Evolutionary conservation across 2,329 filamentous ascomycete species (phyloP), one percentile per base, ranked within the genome.

Genomic region (Albifimbria verrucaria): DNA sequence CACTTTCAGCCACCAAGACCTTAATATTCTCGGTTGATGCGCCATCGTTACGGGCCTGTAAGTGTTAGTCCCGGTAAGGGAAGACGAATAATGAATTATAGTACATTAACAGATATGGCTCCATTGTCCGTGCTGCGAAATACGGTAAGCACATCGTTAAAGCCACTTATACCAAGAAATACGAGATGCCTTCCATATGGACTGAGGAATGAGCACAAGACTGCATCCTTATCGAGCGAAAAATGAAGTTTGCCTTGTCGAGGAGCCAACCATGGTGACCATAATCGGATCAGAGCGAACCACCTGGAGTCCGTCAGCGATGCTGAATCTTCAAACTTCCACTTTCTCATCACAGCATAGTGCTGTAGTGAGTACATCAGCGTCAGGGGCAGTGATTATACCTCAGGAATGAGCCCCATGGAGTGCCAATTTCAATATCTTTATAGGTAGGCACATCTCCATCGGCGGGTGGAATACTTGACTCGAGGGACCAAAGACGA

Each of bases 201-300:
- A 22, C 84, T 86, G 21, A 96, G 73, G 60, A 97, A 96, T 0
- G 90, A 89, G 54, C 87, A 85, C 18, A 96, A 66, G 2, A 97
- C 72, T 1, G 85, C 90, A 62, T 95, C 89, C 60, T 92, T 89
- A 55, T 91, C 87, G 4, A 92, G 75, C 4, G 74, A 72, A 52
- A 96, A 88, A 1, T 73, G 73, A 3, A 75, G 70, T 56, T 81
- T 85, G 12, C 92, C 92, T 67, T 97, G 92, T 39, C 91, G 79
- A n/a, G 93, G 93, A 7, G 88, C 90, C 11, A 96, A 74, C 93
- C 93, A 97, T 1, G 92, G 88, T 28, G 80, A 81, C 84, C 87
- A 94, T 3, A 90, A 76, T 18, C 92, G 84, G 5, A 95, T 86
- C 12, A 96, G 72, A 7, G 90, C 85, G 66, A 96, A 93, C 85